Evolutionary conservation across 306 rosid genomes (phyloP).

Genomic region (Cicer cuneatum): DNA sequence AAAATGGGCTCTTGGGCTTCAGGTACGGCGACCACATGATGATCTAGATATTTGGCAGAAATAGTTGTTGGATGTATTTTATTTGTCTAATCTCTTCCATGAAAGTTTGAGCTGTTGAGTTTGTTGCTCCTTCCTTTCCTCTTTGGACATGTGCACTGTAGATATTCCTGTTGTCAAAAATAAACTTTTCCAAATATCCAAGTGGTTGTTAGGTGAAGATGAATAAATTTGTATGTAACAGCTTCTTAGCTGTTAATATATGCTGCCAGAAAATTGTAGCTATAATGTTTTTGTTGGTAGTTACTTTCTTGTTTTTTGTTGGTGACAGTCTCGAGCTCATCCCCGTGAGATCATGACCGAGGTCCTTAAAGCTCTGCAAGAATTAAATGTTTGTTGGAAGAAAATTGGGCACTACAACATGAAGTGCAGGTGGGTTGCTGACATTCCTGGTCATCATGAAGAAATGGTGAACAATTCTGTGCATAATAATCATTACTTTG

Average conservation of each 20-base stretch:
- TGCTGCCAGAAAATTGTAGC: constrained; percentile 20
- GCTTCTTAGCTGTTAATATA: constrained; percentile 2
- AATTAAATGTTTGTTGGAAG: constrained; percentile 87
- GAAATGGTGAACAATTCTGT: constrained; percentile 67
- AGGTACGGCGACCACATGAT: constrained; percentile 56
- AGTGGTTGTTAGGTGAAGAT: background rate
- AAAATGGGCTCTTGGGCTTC: constrained; percentile 98
- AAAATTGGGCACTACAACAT: constrained; percentile 95
- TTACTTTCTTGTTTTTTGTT: constrained; percentile 25
- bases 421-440: constrained; percentile 86
- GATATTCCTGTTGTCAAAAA: constrained; percentile 10
- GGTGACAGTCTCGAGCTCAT: constrained; percentile 78
- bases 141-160: background rate
- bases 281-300: too few relatives aligned
- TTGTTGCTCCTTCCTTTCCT: constrained; percentile 30
- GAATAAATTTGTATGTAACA: background rate
- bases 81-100: constrained; percentile 21
- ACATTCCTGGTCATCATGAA: constrained; percentile 60
- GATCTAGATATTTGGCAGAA: constrained; percentile 33
- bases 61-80: constrained; percentile 34
- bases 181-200: background rate
- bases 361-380: constrained; percentile 94
- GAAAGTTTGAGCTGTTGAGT: constrained; percentile 17
- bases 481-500: constrained; percentile 65
- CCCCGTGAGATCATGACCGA: constrained; percentile 96